Conservation (phyloP, 2,329 filamentous ascomycete genomes). For the Ramichloridium luteum region DNA sequence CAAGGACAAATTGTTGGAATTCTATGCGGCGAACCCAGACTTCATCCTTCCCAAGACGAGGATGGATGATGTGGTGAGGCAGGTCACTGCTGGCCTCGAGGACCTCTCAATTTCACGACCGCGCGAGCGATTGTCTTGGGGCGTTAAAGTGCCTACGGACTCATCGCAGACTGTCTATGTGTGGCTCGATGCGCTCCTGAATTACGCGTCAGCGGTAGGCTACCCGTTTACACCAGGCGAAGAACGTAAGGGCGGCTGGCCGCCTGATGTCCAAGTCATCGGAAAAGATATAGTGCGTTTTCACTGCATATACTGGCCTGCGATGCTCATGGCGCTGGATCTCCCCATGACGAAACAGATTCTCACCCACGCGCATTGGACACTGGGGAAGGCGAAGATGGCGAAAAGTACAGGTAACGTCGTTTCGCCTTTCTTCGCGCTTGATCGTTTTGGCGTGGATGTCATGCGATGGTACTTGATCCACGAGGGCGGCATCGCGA, state of each 20-base stretch:
- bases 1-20: constrained; percentile 61
- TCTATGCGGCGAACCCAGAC: constrained; percentile 64
- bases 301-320: constrained; percentile 97
- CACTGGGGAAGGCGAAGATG: constrained; percentile 84
- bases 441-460: constrained; percentile 80
- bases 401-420: constrained; percentile 92
- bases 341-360: constrained; percentile 68
- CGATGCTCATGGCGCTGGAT: constrained; percentile 78
- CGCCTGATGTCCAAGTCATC: constrained; percentile 80
- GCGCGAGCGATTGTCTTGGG: constrained; percentile 66
- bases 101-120: constrained; percentile 88
- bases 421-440: constrained; percentile 83
- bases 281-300: constrained; percentile 96
- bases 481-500: constrained; percentile 60
- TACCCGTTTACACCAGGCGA: constrained; percentile 66
- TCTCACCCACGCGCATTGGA: constrained; percentile 90
- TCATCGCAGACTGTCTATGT: constrained; percentile 86
- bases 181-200: constrained; percentile 91
- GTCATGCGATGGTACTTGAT: constrained; percentile 81
- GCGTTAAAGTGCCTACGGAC: constrained; percentile 78
- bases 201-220: constrained; percentile 79
- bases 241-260: constrained; percentile 60
- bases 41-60: constrained; percentile 64
- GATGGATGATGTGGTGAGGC: constrained; percentile 66
- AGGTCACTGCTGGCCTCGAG: constrained; percentile 64